phyloP scores from a whole-genome alignment of 768 basidiomycete species.

The Lentinula lateritia region DNA sequence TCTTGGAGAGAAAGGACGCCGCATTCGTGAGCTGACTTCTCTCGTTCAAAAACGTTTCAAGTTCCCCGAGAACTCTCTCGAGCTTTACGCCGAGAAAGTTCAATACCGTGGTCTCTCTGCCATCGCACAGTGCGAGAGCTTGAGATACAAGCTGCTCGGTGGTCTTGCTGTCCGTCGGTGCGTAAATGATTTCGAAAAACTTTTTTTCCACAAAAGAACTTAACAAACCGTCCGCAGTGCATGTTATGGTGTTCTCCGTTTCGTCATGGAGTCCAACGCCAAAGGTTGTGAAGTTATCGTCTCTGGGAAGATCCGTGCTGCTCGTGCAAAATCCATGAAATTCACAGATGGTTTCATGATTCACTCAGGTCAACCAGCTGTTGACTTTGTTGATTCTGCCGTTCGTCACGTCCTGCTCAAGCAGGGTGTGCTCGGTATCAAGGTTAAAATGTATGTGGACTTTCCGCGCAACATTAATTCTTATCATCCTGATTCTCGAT shows the following conservation, averaged over 20 bases:
- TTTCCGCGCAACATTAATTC: not conserved
- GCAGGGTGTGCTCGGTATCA: slow-evolving; percentile 99
- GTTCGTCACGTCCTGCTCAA: slow-evolving; percentile 97
- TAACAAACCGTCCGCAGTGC: slow-evolving; percentile 46
- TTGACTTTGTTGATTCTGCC: slow-evolving; percentile 96
- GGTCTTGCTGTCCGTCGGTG: slow-evolving; percentile 98
- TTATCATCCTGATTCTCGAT: slow-evolving; percentile 10
- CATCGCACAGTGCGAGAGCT: slow-evolving; percentile 96
- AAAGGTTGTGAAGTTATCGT: slow-evolving; percentile 99
- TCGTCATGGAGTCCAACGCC: slow-evolving; percentile 99
- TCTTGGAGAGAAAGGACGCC: slow-evolving; percentile 97
- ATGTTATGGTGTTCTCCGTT: slow-evolving; percentile 99
- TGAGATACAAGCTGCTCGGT: slow-evolving; percentile 98
- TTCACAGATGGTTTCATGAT: slow-evolving; percentile 99
- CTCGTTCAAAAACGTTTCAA: slow-evolving; percentile 99
- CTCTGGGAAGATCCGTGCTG: slow-evolving; percentile 98
- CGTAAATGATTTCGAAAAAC: slow-evolving; percentile 21
- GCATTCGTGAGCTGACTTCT: slow-evolving; percentile 96
- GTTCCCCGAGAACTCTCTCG: slow-evolving; percentile 98
- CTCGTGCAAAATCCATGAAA: slow-evolving; percentile 99
- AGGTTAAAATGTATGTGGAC: slow-evolving; percentile 90
- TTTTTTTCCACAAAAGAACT: not conserved
- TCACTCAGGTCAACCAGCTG: slow-evolving; percentile 95
- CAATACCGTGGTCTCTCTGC: slow-evolving; percentile 97
- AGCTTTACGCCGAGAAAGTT: slow-evolving; percentile 99